Conservation (phyloP, 257 asterid species). For the Solanum lycopersicoides region DNA sequence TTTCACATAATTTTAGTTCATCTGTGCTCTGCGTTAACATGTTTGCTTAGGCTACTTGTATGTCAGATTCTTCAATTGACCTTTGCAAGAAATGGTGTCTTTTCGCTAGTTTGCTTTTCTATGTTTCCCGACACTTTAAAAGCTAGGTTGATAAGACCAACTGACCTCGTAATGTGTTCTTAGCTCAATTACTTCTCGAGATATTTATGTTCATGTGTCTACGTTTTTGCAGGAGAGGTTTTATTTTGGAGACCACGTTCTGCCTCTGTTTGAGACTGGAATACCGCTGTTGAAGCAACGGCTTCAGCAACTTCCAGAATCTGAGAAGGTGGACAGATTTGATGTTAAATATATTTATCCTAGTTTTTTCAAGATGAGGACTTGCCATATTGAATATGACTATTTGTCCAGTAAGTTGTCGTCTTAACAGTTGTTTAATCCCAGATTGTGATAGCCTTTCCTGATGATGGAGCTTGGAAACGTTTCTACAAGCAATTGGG, state of each 20-base stretch:
- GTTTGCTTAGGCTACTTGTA: not conserved
- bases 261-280: conserved; percentile 92
- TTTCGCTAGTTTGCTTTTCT: not conserved
- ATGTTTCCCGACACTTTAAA: not conserved
- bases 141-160: not conserved
- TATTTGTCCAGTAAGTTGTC: not conserved
- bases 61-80: not conserved
- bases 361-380: not conserved
- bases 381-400: not conserved
- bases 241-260: conserved; percentile 77
- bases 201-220: not conserved
- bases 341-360: not conserved
- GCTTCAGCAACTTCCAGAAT: conserved; percentile 61
- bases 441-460: conserved; percentile 88
- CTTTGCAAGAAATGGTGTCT: not conserved
- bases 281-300: conserved; percentile 83
- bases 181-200: not conserved
- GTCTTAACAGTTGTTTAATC: not conserved
- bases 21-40: not conserved
- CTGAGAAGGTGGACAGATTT: conserved; percentile 43
- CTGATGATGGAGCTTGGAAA: conserved; percentile 99
- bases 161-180: not conserved
- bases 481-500: conserved; percentile 81
- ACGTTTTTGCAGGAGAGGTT: conserved; percentile 66
- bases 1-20: not conserved